Conservation (phyloP, 495 filamentous ascomycete genomes). For the Mytilinidion resinicola region DNA sequence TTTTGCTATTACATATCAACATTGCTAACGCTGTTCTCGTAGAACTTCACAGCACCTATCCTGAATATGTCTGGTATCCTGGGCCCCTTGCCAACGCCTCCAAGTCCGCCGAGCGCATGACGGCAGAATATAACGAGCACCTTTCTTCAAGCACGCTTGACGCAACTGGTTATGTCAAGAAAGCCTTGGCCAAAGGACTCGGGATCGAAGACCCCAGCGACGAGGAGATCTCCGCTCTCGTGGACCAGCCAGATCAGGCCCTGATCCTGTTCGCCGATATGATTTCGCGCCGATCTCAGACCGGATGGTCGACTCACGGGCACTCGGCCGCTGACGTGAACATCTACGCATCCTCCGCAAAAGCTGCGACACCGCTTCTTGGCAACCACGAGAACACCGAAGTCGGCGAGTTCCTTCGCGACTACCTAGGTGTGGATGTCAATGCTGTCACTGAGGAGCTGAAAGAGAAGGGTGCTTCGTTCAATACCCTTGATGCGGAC, state of each 20-base stretch:
- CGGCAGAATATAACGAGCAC: conserved; percentile 51
- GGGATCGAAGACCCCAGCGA: conserved; percentile 69
- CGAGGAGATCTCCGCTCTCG: conserved; percentile 60
- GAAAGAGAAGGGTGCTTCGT: conserved; percentile 46
- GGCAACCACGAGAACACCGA: conserved; percentile 97
- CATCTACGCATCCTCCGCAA: conserved; percentile 61
- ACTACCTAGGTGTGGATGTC: conserved; percentile 76
- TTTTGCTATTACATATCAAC: not conserved
- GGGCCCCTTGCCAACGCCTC: conserved; percentile 71
- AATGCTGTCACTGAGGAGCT: conserved; percentile 68
- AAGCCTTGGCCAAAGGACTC: conserved; percentile 58
- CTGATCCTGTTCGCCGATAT: conserved; percentile 70
- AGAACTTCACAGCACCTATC: conserved; percentile 59
- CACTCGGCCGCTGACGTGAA: conserved; percentile 90
- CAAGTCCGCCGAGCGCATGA: conserved; percentile 68
- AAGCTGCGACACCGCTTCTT: conserved; percentile 45
- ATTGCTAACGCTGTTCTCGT: not conserved
- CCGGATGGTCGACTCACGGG: conserved; percentile 89
- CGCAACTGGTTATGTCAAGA: conserved; percentile 48
- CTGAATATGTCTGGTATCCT: conserved; percentile 83
- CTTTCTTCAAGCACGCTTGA: conserved; percentile 37
- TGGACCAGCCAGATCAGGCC: conserved; percentile 47
- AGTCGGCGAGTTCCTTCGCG: conserved; percentile 69
- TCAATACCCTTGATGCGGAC: conserved; percentile 17
- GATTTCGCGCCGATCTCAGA: conserved; percentile 76